Evolutionary conservation across 768 basidiomycete genomes (phyloP).

Genomic region (Pleurotus giganteus): DNA sequence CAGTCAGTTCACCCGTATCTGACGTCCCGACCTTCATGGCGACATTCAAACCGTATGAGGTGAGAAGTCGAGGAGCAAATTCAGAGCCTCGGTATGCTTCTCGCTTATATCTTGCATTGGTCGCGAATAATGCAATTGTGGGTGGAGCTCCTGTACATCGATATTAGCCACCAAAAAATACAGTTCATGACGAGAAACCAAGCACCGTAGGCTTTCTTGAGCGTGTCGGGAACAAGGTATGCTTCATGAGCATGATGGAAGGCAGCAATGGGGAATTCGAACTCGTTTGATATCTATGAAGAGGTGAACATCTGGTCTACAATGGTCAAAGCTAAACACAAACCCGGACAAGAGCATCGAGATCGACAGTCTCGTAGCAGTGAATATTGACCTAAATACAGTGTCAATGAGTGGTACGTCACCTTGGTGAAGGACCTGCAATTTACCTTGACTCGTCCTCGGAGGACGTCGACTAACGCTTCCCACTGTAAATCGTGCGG

Average conservation of each 20-base stretch:
- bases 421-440: background rate
- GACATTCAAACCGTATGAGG: slow-evolving; percentile 66
- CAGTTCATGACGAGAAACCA: background rate
- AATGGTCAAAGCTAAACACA: slow-evolving; percentile 6
- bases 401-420: slow-evolving; percentile 12
- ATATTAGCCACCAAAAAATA: background rate
- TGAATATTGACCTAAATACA: slow-evolving; percentile 48
- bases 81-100: slow-evolving; percentile 80
- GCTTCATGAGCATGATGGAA: slow-evolving; percentile 82
- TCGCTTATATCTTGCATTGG: slow-evolving; percentile 52
- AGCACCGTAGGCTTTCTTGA: slow-evolving; percentile 69
- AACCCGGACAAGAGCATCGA: slow-evolving; percentile 67
- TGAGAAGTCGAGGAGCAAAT: slow-evolving; percentile 70
- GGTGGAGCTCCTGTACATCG: slow-evolving; percentile 51
- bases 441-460: slow-evolving; percentile 68
- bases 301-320: background rate
- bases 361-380: slow-evolving; percentile 63
- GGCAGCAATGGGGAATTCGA: slow-evolving; percentile 69
- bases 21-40: slow-evolving; percentile 60
- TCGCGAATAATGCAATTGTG: slow-evolving; percentile 72
- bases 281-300: slow-evolving; percentile 53
- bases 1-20: slow-evolving; percentile 4
- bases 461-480: slow-evolving; percentile 70
- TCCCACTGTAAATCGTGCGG: slow-evolving; percentile 74
- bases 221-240: slow-evolving; percentile 78